These are phyloP conservation scores for Monosporascus cannonballus DNA, from an alignment of 2,329 filamentous ascomycete species.

Conservation along the genomic window DNA sequence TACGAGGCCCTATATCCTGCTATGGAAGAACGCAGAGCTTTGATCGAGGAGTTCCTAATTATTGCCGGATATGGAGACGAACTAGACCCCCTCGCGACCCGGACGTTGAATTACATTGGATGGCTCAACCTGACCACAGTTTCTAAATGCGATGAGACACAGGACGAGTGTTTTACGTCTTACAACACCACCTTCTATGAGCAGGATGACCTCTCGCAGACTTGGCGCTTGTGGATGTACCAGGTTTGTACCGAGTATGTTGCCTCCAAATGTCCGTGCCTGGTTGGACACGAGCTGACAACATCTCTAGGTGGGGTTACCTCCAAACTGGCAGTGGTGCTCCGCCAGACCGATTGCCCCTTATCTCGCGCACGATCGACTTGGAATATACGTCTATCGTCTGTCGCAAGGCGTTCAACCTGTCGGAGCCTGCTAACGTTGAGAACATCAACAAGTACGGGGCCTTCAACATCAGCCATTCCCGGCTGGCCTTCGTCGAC, in stretches of 20 bases:
- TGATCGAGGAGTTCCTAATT: slow-evolving; percentile 33
- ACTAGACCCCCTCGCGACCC: slow-evolving; percentile 30
- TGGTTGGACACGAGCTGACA: slow-evolving; percentile 7
- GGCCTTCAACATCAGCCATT: slow-evolving; percentile 64
- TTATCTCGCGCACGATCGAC: slow-evolving; percentile 66
- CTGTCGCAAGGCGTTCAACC: slow-evolving; percentile 65
- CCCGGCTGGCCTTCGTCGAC: slow-evolving; percentile 71
- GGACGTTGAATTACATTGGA: slow-evolving; percentile 48
- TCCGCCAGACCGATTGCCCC: slow-evolving; percentile 55
- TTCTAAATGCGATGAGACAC: slow-evolving; percentile 18
- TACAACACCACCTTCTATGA: slow-evolving; percentile 28
- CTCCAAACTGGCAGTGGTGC: slow-evolving; percentile 67
- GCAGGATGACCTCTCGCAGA: slow-evolving; percentile 30
- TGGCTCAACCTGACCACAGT: slow-evolving; percentile 28
- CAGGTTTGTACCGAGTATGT: slow-evolving; percentile 50
- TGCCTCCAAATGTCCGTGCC: neutral
- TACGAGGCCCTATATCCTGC: slow-evolving; percentile 34
- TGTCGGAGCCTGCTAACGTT: slow-evolving; percentile 56
- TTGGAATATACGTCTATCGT: slow-evolving; percentile 55
- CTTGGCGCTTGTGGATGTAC: slow-evolving; percentile 43
- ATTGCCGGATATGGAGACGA: slow-evolving; percentile 36
- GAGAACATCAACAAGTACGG: slow-evolving; percentile 71
- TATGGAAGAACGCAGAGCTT: slow-evolving; percentile 28
- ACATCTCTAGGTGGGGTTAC: slow-evolving; percentile 61
- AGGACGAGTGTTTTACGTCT: slow-evolving; percentile 33